Evolutionary conservation across 2,329 filamentous ascomycete genomes (phyloP), one percentile per base, ranked within the genome.

Genomic region (Pseudogymnoascus destructans): DNA sequence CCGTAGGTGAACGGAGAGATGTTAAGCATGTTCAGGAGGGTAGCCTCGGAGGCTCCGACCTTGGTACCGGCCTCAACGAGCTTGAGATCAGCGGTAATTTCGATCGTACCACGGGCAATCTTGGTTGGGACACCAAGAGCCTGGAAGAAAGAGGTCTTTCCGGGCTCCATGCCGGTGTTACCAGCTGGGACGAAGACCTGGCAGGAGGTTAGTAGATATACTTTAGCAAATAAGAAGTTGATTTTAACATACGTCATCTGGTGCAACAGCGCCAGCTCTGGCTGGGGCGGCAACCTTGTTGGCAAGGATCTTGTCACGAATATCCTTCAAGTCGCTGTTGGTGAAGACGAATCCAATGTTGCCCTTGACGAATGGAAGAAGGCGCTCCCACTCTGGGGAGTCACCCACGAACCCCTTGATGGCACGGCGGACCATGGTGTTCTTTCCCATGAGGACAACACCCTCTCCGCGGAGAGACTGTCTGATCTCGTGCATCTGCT

Each of bases 81-180:
- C 88, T 96, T 97, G 70, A 98, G 82, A 74, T 98, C 93, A 70
- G 85, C 81, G 65, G 91, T 96, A 74, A 98, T 98, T 89, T 98
- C 93, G 79, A 98, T 98, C 79, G 93, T 98, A 95, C 93, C 95
- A 95, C 93, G 93, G 74, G 93, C 93, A 79, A 98, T 98, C 90
- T 98, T 98, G 84, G 93, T 98, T 74, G 93, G 93, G 74, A 98
- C 90, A 89, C 92, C 92, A 78, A 98, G 93, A 72, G 93, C 93
- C 86, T 98, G 93, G 91, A 98, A 98, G 90, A 98, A 98, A 74
- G 93, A 97, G 73, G 93, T 98, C 88, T 98, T 98, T 77, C 95
- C 95, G 74, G 93, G 95, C 78, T 98, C 93, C 93, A 98, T 98
- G 80, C 93, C 93, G 72, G 93, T 98, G 87, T 98, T 98, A 78